phyloP scores from a whole-genome alignment of 495 filamentous ascomycete species.

The Aspergillus egyptiacus region DNA sequence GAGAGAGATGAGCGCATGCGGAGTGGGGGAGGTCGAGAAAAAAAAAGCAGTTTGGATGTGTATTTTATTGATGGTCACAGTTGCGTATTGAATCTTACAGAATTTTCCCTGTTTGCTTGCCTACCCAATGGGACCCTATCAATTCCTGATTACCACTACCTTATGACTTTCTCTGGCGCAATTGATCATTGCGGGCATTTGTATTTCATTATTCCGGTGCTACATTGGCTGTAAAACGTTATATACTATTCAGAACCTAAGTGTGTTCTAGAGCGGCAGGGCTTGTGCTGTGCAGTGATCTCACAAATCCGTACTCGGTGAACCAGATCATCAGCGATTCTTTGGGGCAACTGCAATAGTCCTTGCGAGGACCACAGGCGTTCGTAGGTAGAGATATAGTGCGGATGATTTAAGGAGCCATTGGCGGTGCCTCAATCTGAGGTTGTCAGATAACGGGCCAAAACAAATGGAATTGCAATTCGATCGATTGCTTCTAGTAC shows the following conservation, averaged over 20 bases:
- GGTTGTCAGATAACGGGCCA: background rate
- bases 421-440: background rate
- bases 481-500: constrained; percentile 46
- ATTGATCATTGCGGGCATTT: background rate
- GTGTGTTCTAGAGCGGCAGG: constrained; percentile 9
- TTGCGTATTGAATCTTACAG: constrained; percentile 7
- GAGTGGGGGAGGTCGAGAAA: constrained; percentile 15
- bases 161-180: background rate
- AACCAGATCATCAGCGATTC: background rate
- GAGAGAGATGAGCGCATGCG: constrained; percentile 23
- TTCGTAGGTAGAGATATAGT: too few species aligned
- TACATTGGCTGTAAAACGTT: too few species aligned
- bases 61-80: constrained; percentile 11
- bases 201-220: too few species aligned
- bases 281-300: background rate
- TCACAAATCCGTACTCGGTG: constrained; percentile 4
- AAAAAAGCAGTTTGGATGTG: constrained; percentile 10
- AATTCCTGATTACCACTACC: constrained; percentile 1
- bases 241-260: too few species aligned
- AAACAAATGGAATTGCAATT: constrained; percentile 27
- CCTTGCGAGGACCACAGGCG: too few species aligned
- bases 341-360: background rate
- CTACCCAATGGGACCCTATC: constrained; percentile 9
- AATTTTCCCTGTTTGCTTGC: background rate
- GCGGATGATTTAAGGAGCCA: background rate